A percentile compares a stretch with the other conserved stretches of the same genome.
Conservation (phyloP, 2,329 filamentous ascomycete species). For the Aaosphaeria pasadenensis region DNA sequence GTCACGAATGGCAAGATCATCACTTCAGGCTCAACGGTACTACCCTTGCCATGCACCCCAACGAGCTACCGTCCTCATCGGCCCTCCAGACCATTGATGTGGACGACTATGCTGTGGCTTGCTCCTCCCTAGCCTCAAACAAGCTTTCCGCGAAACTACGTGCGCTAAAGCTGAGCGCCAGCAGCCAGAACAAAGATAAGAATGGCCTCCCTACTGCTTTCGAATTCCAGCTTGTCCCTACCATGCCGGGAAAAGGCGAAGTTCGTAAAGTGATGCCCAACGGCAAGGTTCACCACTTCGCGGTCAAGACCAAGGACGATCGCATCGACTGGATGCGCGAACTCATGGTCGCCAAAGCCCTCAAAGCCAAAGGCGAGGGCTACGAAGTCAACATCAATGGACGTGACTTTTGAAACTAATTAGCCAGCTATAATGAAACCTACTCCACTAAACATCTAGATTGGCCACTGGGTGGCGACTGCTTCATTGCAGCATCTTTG, state of each 20-base stretch:
- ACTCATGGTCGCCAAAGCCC: slow-evolving; percentile 84
- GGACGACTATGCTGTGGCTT: slow-evolving; percentile 84
- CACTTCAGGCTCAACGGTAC: slow-evolving; percentile 77
- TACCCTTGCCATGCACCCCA: slow-evolving; percentile 64
- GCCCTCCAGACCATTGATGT: slow-evolving; percentile 80
- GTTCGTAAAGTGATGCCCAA: slow-evolving; percentile 33
- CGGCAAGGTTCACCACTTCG: slow-evolving; percentile 90
- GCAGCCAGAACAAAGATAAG: slow-evolving; percentile 54
- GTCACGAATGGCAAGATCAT: slow-evolving; percentile 90
- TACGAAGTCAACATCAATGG: slow-evolving; percentile 82
- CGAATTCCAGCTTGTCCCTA: slow-evolving; percentile 80
- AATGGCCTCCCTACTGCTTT: slow-evolving; percentile 64
- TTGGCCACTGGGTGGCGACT: slow-evolving; percentile 4
- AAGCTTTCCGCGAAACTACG: slow-evolving; percentile 89
- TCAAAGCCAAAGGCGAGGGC: slow-evolving; percentile 79
- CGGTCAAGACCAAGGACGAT: slow-evolving; percentile 81
- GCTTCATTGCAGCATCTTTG: neutral
- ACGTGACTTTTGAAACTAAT: slow-evolving; percentile 18
- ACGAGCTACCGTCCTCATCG: slow-evolving; percentile 53
- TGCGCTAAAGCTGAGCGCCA: slow-evolving; percentile 59
- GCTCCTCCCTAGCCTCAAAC: slow-evolving; percentile 71
- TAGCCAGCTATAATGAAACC: neutral
- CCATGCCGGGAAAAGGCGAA: slow-evolving; percentile 49
- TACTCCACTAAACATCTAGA: slow-evolving; percentile 1
- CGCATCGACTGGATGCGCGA: slow-evolving; percentile 97